Conservation (phyloP, 257 asterid genomes). For the Solanum pennellii region DNA sequence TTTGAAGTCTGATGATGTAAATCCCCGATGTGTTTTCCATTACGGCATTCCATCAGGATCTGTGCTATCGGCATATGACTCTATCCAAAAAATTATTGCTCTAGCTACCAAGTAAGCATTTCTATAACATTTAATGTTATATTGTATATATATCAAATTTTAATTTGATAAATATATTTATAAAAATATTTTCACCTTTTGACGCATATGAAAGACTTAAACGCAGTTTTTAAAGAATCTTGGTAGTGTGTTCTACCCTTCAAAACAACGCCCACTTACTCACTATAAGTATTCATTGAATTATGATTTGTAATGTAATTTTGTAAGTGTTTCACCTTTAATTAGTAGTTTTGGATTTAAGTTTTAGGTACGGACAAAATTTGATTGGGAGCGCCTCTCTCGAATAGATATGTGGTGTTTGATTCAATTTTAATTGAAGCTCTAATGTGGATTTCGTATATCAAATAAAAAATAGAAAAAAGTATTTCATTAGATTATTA, state of each 20-base stretch:
- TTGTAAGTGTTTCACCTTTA: too few species aligned
- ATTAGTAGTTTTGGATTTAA: accelerated
- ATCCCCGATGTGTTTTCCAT: conserved; percentile 65
- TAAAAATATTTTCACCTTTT: too few species aligned
- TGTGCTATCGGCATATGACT: conserved; percentile 32
- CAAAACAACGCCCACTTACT: too few species aligned
- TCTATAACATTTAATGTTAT: not conserved
- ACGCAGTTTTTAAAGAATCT: not conserved
- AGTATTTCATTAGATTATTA: too few species aligned
- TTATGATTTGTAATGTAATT: too few species aligned
- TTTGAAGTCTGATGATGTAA: conserved; percentile 54
- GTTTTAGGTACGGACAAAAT: too few species aligned
- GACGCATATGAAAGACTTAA: not conserved
- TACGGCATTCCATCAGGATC: conserved; percentile 83
- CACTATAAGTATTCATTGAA: too few species aligned
- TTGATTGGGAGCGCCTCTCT: accelerated
- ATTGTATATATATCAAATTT: too few species aligned
- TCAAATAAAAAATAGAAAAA: accelerated
- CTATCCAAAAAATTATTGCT: conserved; percentile 68
- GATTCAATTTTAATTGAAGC: accelerated
- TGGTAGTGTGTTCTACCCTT: not conserved
- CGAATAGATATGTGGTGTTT: accelerated
- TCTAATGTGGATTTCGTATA: accelerated
- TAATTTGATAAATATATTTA: too few species aligned
- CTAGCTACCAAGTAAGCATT: conserved; percentile 57